phyloP scores from a whole-genome alignment of 192 early-diverging fungal genomes.

The Geranomyces variabilis region DNA sequence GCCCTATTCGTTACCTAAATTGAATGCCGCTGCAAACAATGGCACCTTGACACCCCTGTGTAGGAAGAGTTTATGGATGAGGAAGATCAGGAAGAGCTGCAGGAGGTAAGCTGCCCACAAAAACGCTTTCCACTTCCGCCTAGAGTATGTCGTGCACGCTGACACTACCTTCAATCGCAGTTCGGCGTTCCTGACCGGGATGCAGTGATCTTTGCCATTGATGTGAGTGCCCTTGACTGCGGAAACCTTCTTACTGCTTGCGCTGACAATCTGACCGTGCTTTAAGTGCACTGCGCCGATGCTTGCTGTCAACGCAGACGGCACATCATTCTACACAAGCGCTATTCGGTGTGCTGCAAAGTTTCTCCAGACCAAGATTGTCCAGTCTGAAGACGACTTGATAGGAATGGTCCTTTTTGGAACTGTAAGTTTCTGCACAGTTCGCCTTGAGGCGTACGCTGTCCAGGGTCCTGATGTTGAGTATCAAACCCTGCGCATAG shows the following conservation, averaged over 20 bases:
- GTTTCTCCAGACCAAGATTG: slow-evolving; percentile 40
- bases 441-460: too few species aligned
- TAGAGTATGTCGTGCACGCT: too few species aligned
- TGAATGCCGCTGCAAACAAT: too few species aligned
- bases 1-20: too few species aligned
- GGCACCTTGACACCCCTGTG: too few species aligned
- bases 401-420: slow-evolving; percentile 44
- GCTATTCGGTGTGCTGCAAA: slow-evolving; percentile 30
- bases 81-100: neutral
- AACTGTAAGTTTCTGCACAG: slow-evolving; percentile 25
- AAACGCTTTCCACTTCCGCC: neutral
- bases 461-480: too few species aligned
- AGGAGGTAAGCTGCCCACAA: neutral
- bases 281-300: slow-evolving; percentile 40
- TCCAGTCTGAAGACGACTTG: slow-evolving; percentile 35
- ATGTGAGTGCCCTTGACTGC: slow-evolving; percentile 8
- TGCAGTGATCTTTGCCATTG: slow-evolving; percentile 35
- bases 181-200: slow-evolving; percentile 19
- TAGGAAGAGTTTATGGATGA: slow-evolving; percentile 6
- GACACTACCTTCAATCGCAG: neutral
- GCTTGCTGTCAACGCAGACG: slow-evolving; percentile 28
- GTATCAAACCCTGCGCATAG: slow-evolving; percentile 7
- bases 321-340: slow-evolving; percentile 26
- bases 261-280: slow-evolving; percentile 18
- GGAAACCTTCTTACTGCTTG: neutral